Base-by-base conservation (phyloP, 345 rosid genomes). In the Sonneratia alba region DNA sequence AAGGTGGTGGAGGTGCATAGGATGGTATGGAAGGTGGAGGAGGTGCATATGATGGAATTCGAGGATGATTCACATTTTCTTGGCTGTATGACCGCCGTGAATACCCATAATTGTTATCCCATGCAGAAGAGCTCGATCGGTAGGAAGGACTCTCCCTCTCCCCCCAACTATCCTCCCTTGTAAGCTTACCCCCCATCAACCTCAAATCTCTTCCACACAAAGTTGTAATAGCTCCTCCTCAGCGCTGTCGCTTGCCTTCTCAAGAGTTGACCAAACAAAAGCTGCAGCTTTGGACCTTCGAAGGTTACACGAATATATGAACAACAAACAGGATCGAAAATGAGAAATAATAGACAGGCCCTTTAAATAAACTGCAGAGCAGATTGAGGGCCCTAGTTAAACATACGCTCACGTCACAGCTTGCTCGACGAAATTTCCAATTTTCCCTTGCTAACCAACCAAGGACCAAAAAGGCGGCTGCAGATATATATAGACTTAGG, bases 161-260 rank as follows among this genome's bases (percentile, higher is more conserved):
- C 13, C 21, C 67, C 42, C 76, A 83, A 56, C 77, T 84, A 1
- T 37, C 80, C 27, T 85, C 94, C 74, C 74, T 89, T 3, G 97
- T 91, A 77, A 71, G 85, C 66, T 74, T 83, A 34, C 78, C 75
- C 59, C 98, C 98, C 98, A 93, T 93, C 66, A 32, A 62, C 38
- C 7, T 62, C 32, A 32, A 13, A 12, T 9, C 38, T 62, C 66
- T 34, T 62, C 66, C 78, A 69, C 42, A 37, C 11, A 7, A 1
- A 61, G 16, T 13, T 3, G 8, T 36, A 62, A 62, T 12, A 34
- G 38, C 32, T 34, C 38, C 38, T 62, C 66, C 37, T 57, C 32
- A 57, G 34, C 34, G 0, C 57, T 12, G 22, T 53, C 7, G 63
- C 13, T 47, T 47, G 51, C 51, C 51, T 47, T 47, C 51, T 1